Evolutionary conservation across 805 yeast genomes (phyloP).

Genomic region (Suhomyces xylopsoci): DNA sequence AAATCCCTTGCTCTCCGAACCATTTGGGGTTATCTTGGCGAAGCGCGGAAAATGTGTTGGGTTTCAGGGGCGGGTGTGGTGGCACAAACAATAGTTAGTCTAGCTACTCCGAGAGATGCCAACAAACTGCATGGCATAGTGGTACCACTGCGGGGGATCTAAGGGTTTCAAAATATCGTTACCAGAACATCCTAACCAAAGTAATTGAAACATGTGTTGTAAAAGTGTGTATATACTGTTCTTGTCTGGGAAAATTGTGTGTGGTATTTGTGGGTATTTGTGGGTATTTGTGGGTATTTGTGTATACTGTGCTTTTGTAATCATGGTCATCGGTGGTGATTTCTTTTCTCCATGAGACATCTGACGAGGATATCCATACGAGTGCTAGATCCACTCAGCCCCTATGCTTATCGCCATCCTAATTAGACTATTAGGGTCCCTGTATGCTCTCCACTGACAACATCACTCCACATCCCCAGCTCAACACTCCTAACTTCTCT

Average conservation of each 20-base stretch:
- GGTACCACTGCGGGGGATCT: neutral
- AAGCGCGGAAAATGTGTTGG: constrained; percentile 1
- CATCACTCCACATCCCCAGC: neutral
- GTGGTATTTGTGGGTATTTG: too few relatives aligned
- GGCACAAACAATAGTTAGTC: neutral
- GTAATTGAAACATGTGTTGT: too few relatives aligned
- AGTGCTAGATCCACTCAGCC: neutral
- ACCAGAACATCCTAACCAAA: too few relatives aligned
- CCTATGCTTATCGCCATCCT: neutral
- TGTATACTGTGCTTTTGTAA: too few relatives aligned
- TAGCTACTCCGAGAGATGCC: neutral
- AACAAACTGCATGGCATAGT: neutral
- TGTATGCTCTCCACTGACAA: neutral
- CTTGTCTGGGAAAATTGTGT: too few relatives aligned
- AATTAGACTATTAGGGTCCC: neutral
- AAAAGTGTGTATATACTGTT: too few relatives aligned
- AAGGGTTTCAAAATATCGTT: neutral
- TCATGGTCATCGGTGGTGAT: neutral
- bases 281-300: too few relatives aligned
- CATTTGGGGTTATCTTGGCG: neutral
- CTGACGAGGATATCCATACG: too few relatives aligned
- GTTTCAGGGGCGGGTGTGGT: neutral
- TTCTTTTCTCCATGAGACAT: neutral
- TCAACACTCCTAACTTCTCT: neutral
- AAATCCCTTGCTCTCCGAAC: neutral